A percentile compares a stretch with the other conserved stretches of the same genome.
Evolutionary conservation across 176 grass and related monocot species (phyloP).

Genomic region (Cenchrus fungigraminus): DNA sequence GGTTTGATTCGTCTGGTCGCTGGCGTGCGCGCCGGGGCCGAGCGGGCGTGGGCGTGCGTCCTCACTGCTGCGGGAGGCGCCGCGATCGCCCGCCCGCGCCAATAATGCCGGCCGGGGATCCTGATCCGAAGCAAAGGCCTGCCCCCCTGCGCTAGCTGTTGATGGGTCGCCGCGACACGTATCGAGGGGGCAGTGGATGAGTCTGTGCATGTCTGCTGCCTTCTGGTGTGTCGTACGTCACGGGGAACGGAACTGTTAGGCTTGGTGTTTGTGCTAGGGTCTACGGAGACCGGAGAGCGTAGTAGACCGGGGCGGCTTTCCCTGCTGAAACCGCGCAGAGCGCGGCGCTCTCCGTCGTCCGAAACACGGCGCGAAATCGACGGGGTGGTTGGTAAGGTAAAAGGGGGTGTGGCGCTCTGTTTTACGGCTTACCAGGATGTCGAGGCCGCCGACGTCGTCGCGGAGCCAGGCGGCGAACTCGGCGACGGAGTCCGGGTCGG

Average conservation of each 20-base stretch:
- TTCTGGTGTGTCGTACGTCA: background rate
- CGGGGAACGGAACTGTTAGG: background rate
- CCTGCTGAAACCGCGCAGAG: too few relatives aligned
- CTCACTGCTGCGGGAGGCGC: background rate
- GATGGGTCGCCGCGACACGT: background rate
- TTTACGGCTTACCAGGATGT: conserved; percentile 67
- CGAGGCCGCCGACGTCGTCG: conserved; percentile 58
- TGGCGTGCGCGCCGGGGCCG: background rate
- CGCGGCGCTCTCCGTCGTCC: too few relatives aligned
- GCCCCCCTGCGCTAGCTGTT: background rate
- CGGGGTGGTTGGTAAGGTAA: background rate
- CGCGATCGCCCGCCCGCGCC: background rate
- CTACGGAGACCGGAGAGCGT: too few relatives aligned
- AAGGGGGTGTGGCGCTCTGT: background rate
- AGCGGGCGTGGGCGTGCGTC: background rate
- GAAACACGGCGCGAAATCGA: too few relatives aligned
- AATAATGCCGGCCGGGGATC: background rate
- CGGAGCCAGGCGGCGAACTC: conserved; percentile 72
- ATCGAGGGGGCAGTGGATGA: background rate
- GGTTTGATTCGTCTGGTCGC: conserved; percentile 48
- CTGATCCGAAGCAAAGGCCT: background rate
- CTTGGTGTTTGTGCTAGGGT: too few relatives aligned
- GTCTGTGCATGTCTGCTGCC: background rate
- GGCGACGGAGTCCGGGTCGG: conserved; percentile 61
- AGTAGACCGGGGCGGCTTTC: too few relatives aligned